phyloP scores from a whole-genome alignment of 1,139 yeast genomes.

The Hansenula sp. region DNA sequence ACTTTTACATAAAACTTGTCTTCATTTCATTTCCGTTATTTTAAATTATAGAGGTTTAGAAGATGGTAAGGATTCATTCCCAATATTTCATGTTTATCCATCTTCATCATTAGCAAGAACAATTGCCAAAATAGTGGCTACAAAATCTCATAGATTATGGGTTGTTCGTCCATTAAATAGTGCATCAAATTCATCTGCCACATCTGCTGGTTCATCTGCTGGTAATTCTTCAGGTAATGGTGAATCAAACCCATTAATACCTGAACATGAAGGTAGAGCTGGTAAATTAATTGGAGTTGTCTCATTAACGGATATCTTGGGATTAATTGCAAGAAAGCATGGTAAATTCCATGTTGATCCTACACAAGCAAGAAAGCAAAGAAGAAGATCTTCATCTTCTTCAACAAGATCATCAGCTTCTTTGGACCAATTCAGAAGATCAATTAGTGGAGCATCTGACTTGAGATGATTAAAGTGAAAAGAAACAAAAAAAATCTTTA shows the following conservation, averaged over 20 bases:
- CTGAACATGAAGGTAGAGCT: conserved; percentile 44
- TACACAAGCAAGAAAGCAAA: conserved; percentile 76
- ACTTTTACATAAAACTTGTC: conserved; percentile 72
- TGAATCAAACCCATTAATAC: conserved; percentile 21
- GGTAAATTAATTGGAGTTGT: conserved; percentile 88
- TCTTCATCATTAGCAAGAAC: conserved; percentile 81
- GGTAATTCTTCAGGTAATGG: conserved; percentile 15
- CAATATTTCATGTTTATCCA: conserved; percentile 87
- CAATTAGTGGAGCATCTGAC: conserved; percentile 23
- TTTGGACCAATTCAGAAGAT: conserved; percentile 24
- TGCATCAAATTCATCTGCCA: conserved; percentile 7
- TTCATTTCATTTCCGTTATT: conserved; percentile 83
- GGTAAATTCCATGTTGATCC: conserved; percentile 71
- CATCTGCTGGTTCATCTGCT: conserved; percentile 10
- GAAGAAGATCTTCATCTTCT: conserved; percentile 48
- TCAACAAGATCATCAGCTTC: conserved; percentile 21
- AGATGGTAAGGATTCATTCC: conserved; percentile 94
- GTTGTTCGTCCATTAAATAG: conserved; percentile 56
- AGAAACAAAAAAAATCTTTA: background rate
- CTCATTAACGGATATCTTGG: conserved; percentile 83
- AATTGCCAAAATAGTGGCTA: conserved; percentile 91
- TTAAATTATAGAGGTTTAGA: conserved; percentile 85
- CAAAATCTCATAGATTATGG: conserved; percentile 92
- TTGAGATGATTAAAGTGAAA: conserved; percentile 9
- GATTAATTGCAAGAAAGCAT: conserved; percentile 67